Conservation (phyloP, 768 basidiomycete genomes). For the Royoungia palumana region DNA sequence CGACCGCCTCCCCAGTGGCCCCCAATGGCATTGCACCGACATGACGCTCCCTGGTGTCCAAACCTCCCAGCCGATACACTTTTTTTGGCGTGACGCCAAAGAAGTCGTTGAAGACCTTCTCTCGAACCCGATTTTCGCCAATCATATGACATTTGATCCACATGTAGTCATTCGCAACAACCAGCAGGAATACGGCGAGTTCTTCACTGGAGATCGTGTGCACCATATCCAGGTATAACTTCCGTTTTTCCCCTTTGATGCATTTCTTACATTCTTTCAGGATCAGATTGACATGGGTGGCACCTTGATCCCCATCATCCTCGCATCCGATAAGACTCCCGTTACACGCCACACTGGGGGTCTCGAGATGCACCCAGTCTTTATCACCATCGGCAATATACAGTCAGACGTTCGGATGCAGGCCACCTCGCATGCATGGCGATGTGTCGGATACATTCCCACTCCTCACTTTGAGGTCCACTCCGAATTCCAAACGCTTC, state of each 20-base stretch:
- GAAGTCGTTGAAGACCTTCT: conserved; percentile 23
- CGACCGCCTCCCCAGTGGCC: conserved; percentile 17
- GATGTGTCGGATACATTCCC: conserved; percentile 27
- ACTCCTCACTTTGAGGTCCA: conserved; percentile 23
- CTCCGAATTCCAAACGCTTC: conserved; percentile 20
- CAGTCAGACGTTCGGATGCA: conserved; percentile 1
- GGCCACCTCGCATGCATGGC: neutral
- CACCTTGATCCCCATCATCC: conserved; percentile 15
- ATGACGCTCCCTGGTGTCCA: conserved; percentile 3
- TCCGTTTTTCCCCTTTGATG: too few relatives aligned
- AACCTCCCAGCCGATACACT: conserved; percentile 8
- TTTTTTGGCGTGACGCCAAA: conserved; percentile 25
- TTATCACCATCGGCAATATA: conserved; percentile 11
- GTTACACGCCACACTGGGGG: neutral
- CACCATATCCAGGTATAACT: conserved; percentile 26
- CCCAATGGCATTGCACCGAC: conserved; percentile 17
- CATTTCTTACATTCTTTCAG: too few relatives aligned
- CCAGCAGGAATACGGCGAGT: conserved; percentile 19
- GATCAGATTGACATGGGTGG: conserved; percentile 3
- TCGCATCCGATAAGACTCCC: conserved; percentile 18
- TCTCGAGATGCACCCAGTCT: conserved; percentile 5
- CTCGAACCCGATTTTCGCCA: conserved; percentile 19
- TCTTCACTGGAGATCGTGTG: conserved; percentile 16
- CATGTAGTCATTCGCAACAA: conserved; percentile 3
- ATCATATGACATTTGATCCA: conserved; percentile 23